Evolutionary conservation across 139 green algal species (phyloP), one percentile per base, ranked within the genome.

Genomic region (Micractinium sp.): DNA sequence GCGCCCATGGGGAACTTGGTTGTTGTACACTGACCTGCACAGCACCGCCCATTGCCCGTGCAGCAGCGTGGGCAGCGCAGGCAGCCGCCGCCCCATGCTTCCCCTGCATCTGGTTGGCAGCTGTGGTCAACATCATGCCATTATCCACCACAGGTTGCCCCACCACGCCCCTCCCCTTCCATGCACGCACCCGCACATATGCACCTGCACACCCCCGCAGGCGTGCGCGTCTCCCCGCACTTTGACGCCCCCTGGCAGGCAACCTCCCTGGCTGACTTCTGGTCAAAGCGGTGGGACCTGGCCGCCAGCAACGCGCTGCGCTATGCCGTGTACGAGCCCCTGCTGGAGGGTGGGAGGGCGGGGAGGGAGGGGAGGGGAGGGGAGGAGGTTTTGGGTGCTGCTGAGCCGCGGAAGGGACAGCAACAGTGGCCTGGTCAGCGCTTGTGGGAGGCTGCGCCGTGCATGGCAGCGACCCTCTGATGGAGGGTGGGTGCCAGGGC

Each of bases 231-330:
- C 5, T 82, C 92, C 20, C 89, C 89, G 25, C 92, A 95, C 85
- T 96, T 96, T 90, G 83, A 95, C 87, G 36, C 78, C 31, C 91
- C 91, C 36, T 92, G 78, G 53, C 35, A 89, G n/a, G 86, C 92
- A 2, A 61, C 85, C 39, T 91, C 81, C 31, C 61, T 96, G 20
- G 63, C 88, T 0, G 82, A 92, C 36, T 94, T 96, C 33, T 96
- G 94, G 94, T 81, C 80, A 9, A 82, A 84, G 39, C 94, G 94
- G 18, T 96, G 94, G 94, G 94, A 96, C 82, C 71, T 96, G 56
- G 93, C 90, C 0, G 89, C 91, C 2, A 90, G 91, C 27, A 92
- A 92, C 73, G 76, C 88, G 38, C 92, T 96, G n/a, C 78, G 91
- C 3, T 33, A 60, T 67, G 61, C 92, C 0, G 75, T 93, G 3